phyloP scores from a whole-genome alignment of 2,329 filamentous ascomycete species.

The Chrysoporthe austroafricana region DNA sequence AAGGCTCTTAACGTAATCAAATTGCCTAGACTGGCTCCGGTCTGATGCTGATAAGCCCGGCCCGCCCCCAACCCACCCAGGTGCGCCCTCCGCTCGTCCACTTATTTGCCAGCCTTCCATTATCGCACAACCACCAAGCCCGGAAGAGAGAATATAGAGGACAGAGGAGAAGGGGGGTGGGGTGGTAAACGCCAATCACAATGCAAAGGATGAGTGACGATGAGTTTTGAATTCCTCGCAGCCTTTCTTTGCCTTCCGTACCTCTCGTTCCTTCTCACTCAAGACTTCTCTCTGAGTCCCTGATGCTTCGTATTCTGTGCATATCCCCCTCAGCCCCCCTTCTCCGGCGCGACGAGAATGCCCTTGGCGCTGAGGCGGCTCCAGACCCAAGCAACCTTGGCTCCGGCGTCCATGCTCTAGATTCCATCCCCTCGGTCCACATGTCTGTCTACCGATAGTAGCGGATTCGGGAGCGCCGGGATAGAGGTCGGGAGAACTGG shows the following conservation, averaged over 20 bases:
- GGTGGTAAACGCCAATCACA: conserved; percentile 1
- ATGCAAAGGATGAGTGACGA: background rate
- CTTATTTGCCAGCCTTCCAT: background rate
- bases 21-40: background rate
- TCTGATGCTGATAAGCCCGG: background rate
- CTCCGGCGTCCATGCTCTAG: background rate
- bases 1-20: background rate
- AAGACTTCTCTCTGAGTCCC: background rate
- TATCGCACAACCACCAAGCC: background rate
- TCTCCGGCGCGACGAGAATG: background rate
- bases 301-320: conserved; percentile 1
- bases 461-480: background rate
- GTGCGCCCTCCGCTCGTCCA: background rate
- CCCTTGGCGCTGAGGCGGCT: background rate
- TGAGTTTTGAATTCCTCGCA: background rate
- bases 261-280: background rate
- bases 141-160: background rate
- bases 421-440: background rate
- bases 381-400: background rate
- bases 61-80: background rate
- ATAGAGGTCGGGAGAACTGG: background rate
- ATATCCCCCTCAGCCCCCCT: background rate
- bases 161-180: background rate
- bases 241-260: background rate
- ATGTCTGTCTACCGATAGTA: background rate